Base-by-base conservation (phyloP, 2,329 filamentous ascomycete species). In the Plenodomus biglobosus region DNA sequence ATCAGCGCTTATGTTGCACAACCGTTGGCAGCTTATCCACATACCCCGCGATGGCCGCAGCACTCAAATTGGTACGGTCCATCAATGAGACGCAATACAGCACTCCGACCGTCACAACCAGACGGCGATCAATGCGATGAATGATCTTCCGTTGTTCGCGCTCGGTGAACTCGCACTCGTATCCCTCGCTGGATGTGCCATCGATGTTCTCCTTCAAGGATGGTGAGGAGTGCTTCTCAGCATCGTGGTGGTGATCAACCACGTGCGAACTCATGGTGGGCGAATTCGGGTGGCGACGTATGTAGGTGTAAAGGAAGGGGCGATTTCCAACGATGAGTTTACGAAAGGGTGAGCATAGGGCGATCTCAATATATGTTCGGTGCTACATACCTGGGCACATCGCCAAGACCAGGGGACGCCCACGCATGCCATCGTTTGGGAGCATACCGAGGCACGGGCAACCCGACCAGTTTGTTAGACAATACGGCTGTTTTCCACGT, bases 81-180 rank as follows among this genome's bases (percentile, higher is more conserved):
- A 92, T 88, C 50, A 92, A 74, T 55, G 82, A 86, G 59, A 89
- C 78, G 66, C 86, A 89, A 70, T 92, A 92, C 73, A 90, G 80
- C 55, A 80, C 69, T 8, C 76, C 76, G 1, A 77, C 69, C 0
- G 75, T 77, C 17, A 74, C 58, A 16, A 78, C 75, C n/a, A 79
- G 66, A 22, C 76, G 73, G 27, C 68, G 74, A 70, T 95, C 90
- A 58, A 94, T 77, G 11, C 83, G 82, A 46, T 80, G 78, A 36
- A 91, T 83, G 61, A 94, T 88, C 36, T 74, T 79, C 65, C 76
- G 82, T 72, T 87, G 81, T 71, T 92, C 85, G 16, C 76, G 71
- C 0, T 77, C 77, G 1, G 81, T 78, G 69, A 86, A 85, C 38
- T 72, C 70, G 46, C 60, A 63, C 50, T 66, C 66, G 40, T 64